These are phyloP conservation scores for Triticum timopheevii DNA, from an alignment of 176 grass and related monocot species.

Conservation along the genomic window DNA sequence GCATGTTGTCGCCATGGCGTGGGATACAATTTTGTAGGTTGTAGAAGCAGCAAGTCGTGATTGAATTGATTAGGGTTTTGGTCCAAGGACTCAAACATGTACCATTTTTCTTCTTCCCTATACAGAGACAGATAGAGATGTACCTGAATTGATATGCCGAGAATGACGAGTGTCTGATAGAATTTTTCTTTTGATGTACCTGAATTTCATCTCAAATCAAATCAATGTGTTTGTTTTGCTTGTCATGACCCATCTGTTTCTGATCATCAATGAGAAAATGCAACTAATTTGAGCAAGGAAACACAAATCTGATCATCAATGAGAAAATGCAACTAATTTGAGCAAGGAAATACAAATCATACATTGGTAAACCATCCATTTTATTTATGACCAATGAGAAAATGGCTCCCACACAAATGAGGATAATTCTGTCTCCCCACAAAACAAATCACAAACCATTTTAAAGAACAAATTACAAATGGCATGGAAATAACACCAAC, in stretches of 20 bases:
- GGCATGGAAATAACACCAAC: neutral
- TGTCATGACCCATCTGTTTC: neutral
- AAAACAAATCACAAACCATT: neutral
- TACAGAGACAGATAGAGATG: neutral
- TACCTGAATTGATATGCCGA: neutral
- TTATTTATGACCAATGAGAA: neutral
- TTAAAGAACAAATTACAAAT: neutral
- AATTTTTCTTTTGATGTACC: neutral
- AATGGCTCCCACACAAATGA: neutral
- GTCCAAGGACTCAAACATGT: neutral
- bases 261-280: neutral
- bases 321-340: too few relatives aligned
- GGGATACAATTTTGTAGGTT: neutral
- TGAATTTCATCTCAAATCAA: neutral
- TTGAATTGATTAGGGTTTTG: neutral
- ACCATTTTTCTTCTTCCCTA: neutral
- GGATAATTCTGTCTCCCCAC: neutral
- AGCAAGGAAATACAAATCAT: too few relatives aligned
- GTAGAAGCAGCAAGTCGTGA: neutral
- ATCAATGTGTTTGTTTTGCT: too few relatives aligned
- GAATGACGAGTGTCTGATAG: neutral
- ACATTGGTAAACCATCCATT: neutral
- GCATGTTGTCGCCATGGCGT: neutral
- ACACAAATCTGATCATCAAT: neutral
- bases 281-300: too few relatives aligned